A percentile compares a stretch with the other conserved stretches of the same genome.
Conservation (phyloP, 2,329 filamentous ascomycete genomes). For the Ramularia endophylla region DNA sequence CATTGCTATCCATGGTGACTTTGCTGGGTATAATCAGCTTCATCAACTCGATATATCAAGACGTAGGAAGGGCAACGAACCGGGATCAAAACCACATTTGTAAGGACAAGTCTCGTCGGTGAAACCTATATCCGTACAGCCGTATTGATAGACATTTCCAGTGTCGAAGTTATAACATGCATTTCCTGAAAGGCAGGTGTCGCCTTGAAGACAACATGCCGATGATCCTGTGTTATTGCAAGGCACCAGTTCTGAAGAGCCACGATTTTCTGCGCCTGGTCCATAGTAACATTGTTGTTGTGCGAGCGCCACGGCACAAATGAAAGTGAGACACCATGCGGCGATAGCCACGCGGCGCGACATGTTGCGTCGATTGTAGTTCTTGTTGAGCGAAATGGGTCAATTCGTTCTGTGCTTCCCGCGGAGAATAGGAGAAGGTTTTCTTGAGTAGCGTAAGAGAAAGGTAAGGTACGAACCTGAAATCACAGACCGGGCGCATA, state of each 20-base stretch:
- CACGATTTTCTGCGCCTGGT: slow-evolving; percentile 23
- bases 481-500: not conserved
- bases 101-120: slow-evolving; percentile 23
- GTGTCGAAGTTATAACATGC: slow-evolving; percentile 25
- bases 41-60: not conserved
- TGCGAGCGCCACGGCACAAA: slow-evolving; percentile 3
- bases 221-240: slow-evolving; percentile 21
- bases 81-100: slow-evolving; percentile 26
- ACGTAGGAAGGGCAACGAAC: slow-evolving; percentile 9
- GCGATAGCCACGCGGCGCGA: not conserved
- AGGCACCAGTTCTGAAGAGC: slow-evolving; percentile 21
- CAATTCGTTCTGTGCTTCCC: too few species aligned
- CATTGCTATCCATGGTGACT: slow-evolving; percentile 26
- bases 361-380: slow-evolving; percentile 1
- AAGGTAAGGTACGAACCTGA: not conserved
- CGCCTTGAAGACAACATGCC: slow-evolving; percentile 25
- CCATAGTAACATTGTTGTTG: slow-evolving; percentile 30
- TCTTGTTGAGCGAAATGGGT: too few species aligned
- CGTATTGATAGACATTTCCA: slow-evolving; percentile 28
- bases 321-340: slow-evolving; percentile 3
- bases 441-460: too few species aligned
- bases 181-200: slow-evolving; percentile 26
- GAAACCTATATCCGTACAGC: slow-evolving; percentile 29
- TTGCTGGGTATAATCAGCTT: slow-evolving; percentile 12
- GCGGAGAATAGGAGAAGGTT: too few species aligned